Percentiles rank a stretch among this genome's conserved stretches.
Conservation (phyloP, 768 basidiomycete genomes). For the Phylloporus sp. region DNA sequence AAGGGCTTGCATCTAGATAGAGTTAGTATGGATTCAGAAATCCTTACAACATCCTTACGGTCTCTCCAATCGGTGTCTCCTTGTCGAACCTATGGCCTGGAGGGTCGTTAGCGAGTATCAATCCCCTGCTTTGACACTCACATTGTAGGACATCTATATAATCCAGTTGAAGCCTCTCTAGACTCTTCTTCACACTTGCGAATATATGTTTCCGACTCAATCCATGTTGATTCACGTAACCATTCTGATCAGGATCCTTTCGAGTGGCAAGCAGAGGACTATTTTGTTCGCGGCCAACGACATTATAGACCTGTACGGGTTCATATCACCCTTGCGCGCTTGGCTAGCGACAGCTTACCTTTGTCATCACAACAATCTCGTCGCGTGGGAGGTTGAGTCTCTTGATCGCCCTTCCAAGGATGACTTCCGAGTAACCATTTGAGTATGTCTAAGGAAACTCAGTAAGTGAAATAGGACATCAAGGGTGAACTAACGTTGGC, state of each 20-base stretch:
- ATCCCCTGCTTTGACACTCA: constrained; percentile 9
- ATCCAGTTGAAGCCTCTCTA: constrained; percentile 43
- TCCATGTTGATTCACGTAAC: constrained; percentile 48
- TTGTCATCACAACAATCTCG: constrained; percentile 76
- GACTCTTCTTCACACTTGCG: constrained; percentile 44
- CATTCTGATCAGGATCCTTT: constrained; percentile 33
- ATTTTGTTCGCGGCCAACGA: constrained; percentile 23
- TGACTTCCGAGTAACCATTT: constrained; percentile 59
- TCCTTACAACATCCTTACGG: constrained; percentile 17
- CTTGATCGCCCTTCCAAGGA: constrained; percentile 72
- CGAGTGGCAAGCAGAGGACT: constrained; percentile 7
- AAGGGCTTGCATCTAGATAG: constrained; percentile 41
- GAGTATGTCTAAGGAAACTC: constrained; percentile 48
- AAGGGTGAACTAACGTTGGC: constrained; percentile 26
- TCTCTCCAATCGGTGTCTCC: constrained; percentile 49
- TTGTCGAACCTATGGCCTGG: constrained; percentile 46
- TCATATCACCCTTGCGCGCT: neutral
- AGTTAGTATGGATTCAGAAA: neutral
- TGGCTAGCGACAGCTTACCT: constrained; percentile 34
- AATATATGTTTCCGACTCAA: constrained; percentile 57
- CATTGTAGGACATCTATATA: constrained; percentile 60
- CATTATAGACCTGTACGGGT: constrained; percentile 39
- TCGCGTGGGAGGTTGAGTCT: constrained; percentile 63
- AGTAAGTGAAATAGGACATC: neutral
- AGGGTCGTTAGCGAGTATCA: neutral